Evolutionary conservation across 768 basidiomycete species (phyloP), one percentile per base, ranked within the genome.

Genomic region (Suillus spraguei): DNA sequence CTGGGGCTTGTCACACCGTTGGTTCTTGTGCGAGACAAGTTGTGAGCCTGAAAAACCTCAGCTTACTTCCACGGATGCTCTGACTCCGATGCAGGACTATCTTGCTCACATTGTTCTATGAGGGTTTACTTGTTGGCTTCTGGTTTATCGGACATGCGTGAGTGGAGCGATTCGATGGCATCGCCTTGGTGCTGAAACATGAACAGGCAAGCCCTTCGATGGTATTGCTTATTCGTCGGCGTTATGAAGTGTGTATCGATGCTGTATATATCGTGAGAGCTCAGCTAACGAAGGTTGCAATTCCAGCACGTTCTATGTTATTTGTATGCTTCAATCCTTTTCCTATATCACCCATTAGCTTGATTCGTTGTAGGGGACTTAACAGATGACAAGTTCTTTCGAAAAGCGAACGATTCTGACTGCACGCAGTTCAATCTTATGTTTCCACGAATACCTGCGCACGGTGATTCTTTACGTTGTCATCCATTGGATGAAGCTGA

Each of bases 111-210:
- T 68, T 92, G 28, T 73, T 87, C 11, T 96, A 94, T 68, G 95
- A 97, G 75, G 94, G 85, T 10, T 77, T 97, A 28, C 80, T 98
- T 54, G 85, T 98, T 62, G 95, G 93, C 0, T 92, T 98, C 67
- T 97, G 96, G 95, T 97, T 97, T 73, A 87, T 95, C 50, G 94
- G 90, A 71, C 96, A 98, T 74, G 95, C 83, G 94, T 90, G 74
- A 67, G 89, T 82, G 60, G 65, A 54, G 33, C 20, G 8, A 47
- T 42, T 46, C 35, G 22, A 32, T 55, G 66, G 1, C 58, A 62
- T 64, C 28, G 41, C 38, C 55, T 56, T 65, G 41, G 66, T 55
- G 56, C 42, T 59, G 22, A 33, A 59, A 33, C 58, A 10, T 65
- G 14, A 17, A 62, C 67, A 95, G 88, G 49, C 87, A 88, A 77